Evolutionary conservation across 148 eudicot species (phyloP).

Genomic region (Nepenthes mirabilis): DNA sequence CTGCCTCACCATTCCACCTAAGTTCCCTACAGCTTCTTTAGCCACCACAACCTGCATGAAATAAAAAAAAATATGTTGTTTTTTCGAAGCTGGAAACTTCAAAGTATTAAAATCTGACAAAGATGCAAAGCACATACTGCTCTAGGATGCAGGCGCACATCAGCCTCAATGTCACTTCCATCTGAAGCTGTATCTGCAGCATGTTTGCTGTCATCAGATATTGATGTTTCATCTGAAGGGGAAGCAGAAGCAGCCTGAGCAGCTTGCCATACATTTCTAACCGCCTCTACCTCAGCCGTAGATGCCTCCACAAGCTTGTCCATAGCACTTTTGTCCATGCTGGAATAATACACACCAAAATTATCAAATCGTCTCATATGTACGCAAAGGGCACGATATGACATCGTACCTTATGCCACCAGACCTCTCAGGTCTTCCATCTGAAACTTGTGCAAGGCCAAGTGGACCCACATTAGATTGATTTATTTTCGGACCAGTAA

Average conservation of each 20-base stretch:
- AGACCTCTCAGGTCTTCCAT: slow-evolving; percentile 33
- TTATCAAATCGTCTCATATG: neutral
- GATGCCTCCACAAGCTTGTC: slow-evolving; percentile 79
- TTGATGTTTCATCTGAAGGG: slow-evolving; percentile 44
- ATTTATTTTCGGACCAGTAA: slow-evolving; percentile 30
- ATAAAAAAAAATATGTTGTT: slow-evolving; percentile 1
- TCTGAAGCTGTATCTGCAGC: slow-evolving; percentile 45
- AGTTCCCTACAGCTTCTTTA: slow-evolving; percentile 76
- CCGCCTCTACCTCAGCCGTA: slow-evolving; percentile 91
- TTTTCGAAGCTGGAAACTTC: neutral
- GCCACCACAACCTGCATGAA: slow-evolving; percentile 83
- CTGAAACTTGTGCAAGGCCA: slow-evolving; percentile 18
- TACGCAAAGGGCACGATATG: neutral
- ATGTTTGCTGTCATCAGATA: slow-evolving; percentile 50
- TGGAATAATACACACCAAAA: slow-evolving; percentile 12
- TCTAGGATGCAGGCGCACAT: slow-evolving; percentile 92
- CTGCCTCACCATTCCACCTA: slow-evolving; percentile 95
- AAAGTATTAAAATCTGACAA: neutral
- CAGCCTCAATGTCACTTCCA: slow-evolving; percentile 56
- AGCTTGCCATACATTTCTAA: slow-evolving; percentile 91
- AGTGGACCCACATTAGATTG: slow-evolving; percentile 20
- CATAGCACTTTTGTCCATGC: slow-evolving; percentile 46
- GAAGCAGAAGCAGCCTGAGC: slow-evolving; percentile 64
- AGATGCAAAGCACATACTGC: slow-evolving; percentile 44
- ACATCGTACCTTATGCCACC: slow-evolving; percentile 34